phyloP scores from a whole-genome alignment of 176 grass and related monocot species.

The Leersia perrieri region DNA sequence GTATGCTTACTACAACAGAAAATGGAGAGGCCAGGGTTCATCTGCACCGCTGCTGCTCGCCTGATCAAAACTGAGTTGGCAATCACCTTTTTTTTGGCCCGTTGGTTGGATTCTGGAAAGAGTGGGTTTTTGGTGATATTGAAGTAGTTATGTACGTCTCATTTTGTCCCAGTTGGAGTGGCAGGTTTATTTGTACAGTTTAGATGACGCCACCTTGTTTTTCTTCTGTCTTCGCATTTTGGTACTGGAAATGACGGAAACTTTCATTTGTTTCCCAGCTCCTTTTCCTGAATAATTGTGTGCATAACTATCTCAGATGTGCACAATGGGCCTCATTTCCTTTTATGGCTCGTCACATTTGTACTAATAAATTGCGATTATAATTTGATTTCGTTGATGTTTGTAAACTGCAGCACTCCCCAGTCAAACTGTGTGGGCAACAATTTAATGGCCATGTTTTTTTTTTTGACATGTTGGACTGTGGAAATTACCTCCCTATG shows the following conservation, averaged over 20 bases:
- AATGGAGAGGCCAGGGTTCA: constrained; percentile 32
- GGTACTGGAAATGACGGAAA: not conserved
- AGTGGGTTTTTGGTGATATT: not conserved
- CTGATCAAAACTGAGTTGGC: constrained; percentile 16
- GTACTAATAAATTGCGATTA: not conserved
- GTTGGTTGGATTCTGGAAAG: not conserved
- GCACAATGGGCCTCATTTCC: not conserved
- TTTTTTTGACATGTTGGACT: not conserved
- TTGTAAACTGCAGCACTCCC: not conserved
- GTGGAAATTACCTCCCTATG: not conserved
- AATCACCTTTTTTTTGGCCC: not conserved
- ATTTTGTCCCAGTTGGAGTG: not conserved
- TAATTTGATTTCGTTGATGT: not conserved
- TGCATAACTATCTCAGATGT: not conserved
- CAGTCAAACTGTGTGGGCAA: not conserved
- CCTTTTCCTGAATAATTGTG: not conserved
- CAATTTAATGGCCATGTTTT: not conserved
- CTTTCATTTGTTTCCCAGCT: not conserved
- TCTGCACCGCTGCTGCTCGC: constrained; percentile 46
- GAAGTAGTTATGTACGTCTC: not conserved
- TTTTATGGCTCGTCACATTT: no score
- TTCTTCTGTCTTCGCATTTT: not conserved
- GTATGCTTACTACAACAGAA: constrained; percentile 67
- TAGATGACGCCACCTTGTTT: not conserved
- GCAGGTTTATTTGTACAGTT: constrained; percentile 12